Base-by-base conservation (phyloP, 306 rosid genomes). In the Geum urbanum region DNA sequence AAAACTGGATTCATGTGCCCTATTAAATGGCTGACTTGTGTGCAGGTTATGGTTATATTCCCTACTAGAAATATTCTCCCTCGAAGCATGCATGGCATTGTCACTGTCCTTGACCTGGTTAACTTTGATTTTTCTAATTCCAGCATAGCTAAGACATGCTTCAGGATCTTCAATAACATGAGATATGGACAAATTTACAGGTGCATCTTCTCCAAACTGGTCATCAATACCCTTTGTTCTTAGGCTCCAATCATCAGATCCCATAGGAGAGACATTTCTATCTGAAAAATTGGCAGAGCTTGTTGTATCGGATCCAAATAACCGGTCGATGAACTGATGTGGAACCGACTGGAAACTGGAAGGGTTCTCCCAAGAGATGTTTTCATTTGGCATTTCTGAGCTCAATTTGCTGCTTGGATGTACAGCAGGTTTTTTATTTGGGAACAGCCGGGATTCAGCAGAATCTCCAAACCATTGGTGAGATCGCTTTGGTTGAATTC, bases 401-500 rank as follows among this genome's bases (percentile, higher is more conserved):
- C 79, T 84, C 78, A 85, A 70, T 58, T 85, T 90, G 62, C 82
- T 84, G 75, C 81, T 75, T 71, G 78, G 86, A 83, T 88, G 84
- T 35, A 84, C 69, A 39, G 81, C 88, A 83, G 84, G 92, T 76
- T 88, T 92, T 86, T 92, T 90, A 83, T 81, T 88, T 49, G 89
- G 91, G 62, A 86, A 83, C 70, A 82, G 61, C 39, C 86, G 89
- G 47, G 81, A 61, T 55, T 89, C 91, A 67, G 81, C 64, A 73
- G 83, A 63, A 82, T 89, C 96, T 66, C 84, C 77, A 80, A 89
- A 86, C 92, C 96, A 88, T 70, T 80, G 86, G 73, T 80, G 92
- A 60, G 91, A 71, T 41, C 90, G 90, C 84, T 92, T 92, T 20
- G 87, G 72, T 80, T 89, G 89, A 62, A 79, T 69, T 84, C 86